Evolutionary conservation across 2,329 filamentous ascomycete genomes (phyloP), one percentile per base, ranked within the genome.

Genomic region (Aspergillus tubingensis): DNA sequence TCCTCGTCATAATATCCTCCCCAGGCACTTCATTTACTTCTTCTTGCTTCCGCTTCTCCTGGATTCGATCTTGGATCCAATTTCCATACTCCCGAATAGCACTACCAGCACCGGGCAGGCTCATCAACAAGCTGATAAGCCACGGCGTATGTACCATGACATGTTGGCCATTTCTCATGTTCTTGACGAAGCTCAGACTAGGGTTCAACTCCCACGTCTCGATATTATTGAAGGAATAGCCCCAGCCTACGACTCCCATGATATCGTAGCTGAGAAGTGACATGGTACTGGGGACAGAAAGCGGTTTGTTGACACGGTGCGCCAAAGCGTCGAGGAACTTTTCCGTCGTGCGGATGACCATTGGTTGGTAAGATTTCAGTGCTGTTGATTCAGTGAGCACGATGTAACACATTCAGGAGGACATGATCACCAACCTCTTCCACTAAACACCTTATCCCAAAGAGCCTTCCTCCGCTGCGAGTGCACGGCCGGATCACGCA

Each of bases 371-470:
- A 13, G 51, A 36, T 23, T 53, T 53, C 13, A 53, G 36, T 4
- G 51, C 51, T 53, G 5, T 36, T 11, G 3, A 2, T 5, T 8
- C 11, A n/a, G 8, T 39, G 5, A 32, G 17, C 8, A 36, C 13
- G 17, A 17, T 11, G n/a, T 50, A 6, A 11, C 23, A 27, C 7
- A 5, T 10, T 8, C 27, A 11, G 11, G 5, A 1, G 19, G 7
- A 0, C 1, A 30, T n/a, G 7, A 5, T 21, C 6, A 27, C 51
- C 5, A 17, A 53, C 51, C 51, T 25, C 51, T 15, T 6, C 38
- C 39, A 41, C 39, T 53, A 39, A 53, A 53, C 7, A 36, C 51
- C 36, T 53, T 53, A 53, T 53, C 51, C 51, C 51, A 53, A 21
- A 53, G 36, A 38, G 51, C 36, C 36, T 53, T 53, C n/a, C 51